Conservation (phyloP, 2,329 filamentous ascomycete genomes). For the Ophiocordyceps robertsii region DNA sequence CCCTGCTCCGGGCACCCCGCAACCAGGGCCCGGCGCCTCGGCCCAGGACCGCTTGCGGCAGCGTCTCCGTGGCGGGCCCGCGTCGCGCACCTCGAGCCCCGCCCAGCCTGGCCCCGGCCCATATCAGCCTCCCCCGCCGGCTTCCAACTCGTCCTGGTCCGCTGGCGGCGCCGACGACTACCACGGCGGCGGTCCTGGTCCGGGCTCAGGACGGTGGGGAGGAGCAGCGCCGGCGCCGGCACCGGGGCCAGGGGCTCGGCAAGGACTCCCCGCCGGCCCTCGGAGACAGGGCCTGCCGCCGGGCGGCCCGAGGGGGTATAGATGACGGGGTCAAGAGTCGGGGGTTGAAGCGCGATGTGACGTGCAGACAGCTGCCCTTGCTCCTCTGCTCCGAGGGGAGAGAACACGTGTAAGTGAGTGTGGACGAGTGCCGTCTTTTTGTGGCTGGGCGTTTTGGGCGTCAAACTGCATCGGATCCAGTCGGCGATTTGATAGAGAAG, state of each 20-base stretch:
- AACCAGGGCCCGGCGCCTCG: constrained; percentile 18
- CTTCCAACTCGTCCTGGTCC: constrained; percentile 2
- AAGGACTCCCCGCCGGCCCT: no score
- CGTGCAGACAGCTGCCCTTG: no score
- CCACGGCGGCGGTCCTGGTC: constrained; percentile 10
- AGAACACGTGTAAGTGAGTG: no score
- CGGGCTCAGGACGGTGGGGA: background rate
- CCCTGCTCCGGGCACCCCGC: background rate
- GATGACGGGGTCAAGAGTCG: constrained; percentile 6
- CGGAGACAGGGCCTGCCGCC: constrained; percentile 10
- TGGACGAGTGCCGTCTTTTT: background rate
- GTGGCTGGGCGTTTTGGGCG: background rate
- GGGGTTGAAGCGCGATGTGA: no score
- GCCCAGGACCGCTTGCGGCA: constrained; percentile 78
- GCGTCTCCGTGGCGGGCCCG: constrained; percentile 47
- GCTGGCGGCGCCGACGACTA: constrained; percentile 19
- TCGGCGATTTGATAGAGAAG: no score
- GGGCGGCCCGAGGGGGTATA: constrained; percentile 28
- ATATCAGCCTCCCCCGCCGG: constrained; percentile 28
- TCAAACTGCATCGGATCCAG: no score
- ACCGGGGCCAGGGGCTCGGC: background rate
- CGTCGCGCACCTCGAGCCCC: constrained; percentile 39
- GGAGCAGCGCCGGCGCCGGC: background rate
- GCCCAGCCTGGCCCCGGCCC: constrained; percentile 23
- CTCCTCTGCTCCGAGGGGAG: no score